phyloP scores from a whole-genome alignment of 176 grass and related monocot species.

The Guadua angustifolia region DNA sequence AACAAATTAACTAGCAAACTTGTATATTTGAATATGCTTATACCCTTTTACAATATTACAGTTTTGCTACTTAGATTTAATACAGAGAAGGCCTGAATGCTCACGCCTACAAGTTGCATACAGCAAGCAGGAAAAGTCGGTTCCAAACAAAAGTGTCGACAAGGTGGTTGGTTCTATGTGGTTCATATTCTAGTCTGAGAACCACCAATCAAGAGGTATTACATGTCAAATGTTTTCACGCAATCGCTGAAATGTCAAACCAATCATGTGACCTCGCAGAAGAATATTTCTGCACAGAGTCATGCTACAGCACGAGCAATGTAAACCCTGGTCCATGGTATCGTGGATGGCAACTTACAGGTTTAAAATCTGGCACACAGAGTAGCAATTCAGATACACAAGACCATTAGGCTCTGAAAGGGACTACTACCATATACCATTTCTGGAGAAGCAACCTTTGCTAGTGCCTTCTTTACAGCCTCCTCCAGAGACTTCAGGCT shows the following conservation, averaged over 20 bases:
- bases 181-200: slow-evolving; percentile 3
- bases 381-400: neutral
- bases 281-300: slow-evolving; percentile 34
- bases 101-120: neutral
- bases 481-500: slow-evolving; percentile 51
- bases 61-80: neutral
- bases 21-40: neutral
- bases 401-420: slow-evolving; percentile 33
- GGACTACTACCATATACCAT: slow-evolving; percentile 11
- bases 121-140: neutral
- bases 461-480: slow-evolving; percentile 47
- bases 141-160: neutral
- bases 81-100: neutral
- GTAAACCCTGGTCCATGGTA: slow-evolving; percentile 1
- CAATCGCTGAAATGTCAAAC: slow-evolving; percentile 35
- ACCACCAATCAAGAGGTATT: slow-evolving; percentile 25
- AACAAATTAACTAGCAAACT: neutral
- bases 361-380: neutral
- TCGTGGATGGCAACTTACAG: slow-evolving; percentile 20
- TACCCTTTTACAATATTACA: neutral
- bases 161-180: neutral
- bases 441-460: slow-evolving; percentile 46
- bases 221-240: slow-evolving; percentile 18
- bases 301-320: slow-evolving; percentile 3
- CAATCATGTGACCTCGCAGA: slow-evolving; percentile 33